Evolutionary conservation across 805 yeast species (phyloP).

Genomic region (Saccharomyces eubayanus): DNA sequence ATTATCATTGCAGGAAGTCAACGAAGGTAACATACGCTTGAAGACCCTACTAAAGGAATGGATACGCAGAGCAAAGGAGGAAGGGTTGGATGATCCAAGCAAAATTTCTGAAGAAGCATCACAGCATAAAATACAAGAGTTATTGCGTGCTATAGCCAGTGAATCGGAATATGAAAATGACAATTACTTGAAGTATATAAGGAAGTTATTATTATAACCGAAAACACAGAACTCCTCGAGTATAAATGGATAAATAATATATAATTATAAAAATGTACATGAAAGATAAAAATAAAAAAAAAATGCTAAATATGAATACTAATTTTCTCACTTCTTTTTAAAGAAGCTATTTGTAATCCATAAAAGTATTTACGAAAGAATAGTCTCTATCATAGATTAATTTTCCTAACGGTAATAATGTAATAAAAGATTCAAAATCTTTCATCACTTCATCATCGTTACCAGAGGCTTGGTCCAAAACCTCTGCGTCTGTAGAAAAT

Average conservation of each 20-base stretch:
- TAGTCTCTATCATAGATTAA: slow-evolving; percentile 46
- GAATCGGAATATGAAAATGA: slow-evolving; percentile 8
- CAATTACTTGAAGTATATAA: slow-evolving; percentile 17
- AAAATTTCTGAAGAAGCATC: slow-evolving; percentile 31
- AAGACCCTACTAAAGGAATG: slow-evolving; percentile 45
- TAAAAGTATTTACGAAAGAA: slow-evolving; percentile 31
- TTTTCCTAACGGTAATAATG: slow-evolving; percentile 44
- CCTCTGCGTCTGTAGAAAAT: background rate
- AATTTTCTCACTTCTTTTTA: background rate
- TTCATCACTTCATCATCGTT: background rate
- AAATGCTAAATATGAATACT: background rate
- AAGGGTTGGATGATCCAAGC: slow-evolving; percentile 19
- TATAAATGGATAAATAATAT: background rate
- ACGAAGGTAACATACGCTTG: slow-evolving; percentile 41
- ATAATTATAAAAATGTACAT: background rate
- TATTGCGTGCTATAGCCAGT: slow-evolving; percentile 13
- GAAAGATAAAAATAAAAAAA: background rate
- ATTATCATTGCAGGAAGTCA: slow-evolving; percentile 41
- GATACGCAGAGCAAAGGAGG: slow-evolving; percentile 37
- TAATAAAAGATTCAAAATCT: slow-evolving; percentile 21
- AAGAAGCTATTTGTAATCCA: background rate
- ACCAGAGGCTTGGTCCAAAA: background rate
- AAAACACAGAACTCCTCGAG: background rate
- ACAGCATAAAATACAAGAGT: slow-evolving; percentile 19
- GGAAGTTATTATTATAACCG: slow-evolving; percentile 12